Conservation (phyloP, 1,139 yeast species). For the Debaryomycetaceae sp. region DNA sequence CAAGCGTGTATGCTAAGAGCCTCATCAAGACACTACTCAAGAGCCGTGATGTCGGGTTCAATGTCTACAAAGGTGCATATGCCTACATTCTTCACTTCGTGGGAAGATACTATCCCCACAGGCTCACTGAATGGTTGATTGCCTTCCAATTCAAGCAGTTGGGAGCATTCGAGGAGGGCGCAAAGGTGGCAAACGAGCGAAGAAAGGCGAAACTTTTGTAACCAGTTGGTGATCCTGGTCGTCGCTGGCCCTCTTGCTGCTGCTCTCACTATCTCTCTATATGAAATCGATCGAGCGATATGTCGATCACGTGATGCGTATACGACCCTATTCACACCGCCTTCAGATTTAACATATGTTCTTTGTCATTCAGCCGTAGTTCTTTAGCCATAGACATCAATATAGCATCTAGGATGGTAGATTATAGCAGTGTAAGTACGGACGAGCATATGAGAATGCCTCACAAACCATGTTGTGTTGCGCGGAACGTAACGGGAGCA, state of each 20-base stretch:
- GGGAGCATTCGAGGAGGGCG: constrained; percentile 5
- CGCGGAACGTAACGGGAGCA: too few species aligned
- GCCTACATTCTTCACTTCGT: constrained; percentile 20
- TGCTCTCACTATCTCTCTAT: not conserved
- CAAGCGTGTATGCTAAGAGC: constrained; percentile 28
- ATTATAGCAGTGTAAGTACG: not conserved
- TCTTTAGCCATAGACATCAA: constrained; percentile 1
- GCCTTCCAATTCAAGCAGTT: constrained; percentile 28
- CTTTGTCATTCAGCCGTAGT: not conserved
- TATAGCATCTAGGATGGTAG: not conserved
- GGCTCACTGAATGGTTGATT: constrained; percentile 24
- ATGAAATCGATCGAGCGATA: too few species aligned
- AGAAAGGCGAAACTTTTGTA: not conserved
- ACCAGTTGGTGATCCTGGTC: too few species aligned
- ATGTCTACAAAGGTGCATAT: constrained; percentile 25
- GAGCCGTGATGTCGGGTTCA: constrained; percentile 24
- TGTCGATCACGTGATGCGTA: not conserved
- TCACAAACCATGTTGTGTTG: too few species aligned
- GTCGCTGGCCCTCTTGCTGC: not conserved
- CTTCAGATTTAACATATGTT: not conserved
- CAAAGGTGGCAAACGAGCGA: constrained; percentile 1
- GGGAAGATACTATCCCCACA: constrained; percentile 26
- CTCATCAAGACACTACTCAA: constrained; percentile 21
- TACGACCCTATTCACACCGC: not conserved
- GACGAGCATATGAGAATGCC: not conserved